Evolutionary conservation across 352 stramenopile species (phyloP), one percentile per base, ranked within the genome.

Genomic region (Pythium scleroteichum): DNA sequence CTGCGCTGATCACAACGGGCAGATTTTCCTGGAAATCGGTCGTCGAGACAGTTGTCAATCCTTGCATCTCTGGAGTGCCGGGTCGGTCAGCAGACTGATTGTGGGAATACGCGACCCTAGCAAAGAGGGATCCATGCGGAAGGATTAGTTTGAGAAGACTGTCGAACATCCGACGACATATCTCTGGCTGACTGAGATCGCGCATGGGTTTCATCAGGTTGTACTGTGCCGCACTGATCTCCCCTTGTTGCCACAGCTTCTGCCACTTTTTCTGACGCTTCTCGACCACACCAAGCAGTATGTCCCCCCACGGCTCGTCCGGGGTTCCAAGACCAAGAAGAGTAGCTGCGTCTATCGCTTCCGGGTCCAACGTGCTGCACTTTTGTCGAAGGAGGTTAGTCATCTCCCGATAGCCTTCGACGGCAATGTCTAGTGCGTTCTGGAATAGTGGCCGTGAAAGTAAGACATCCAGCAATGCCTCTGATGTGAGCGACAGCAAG

Each of bases 111-210:
- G 63, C 44, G n/a, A 59, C 52, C 26, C 47, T 46, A 17, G 61
- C 47, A 23, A 46, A 76, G 14, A 56, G 51, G 22, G 32, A 68
- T 23, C 74, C 78, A 7, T 72, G 68, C 7, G 76, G 68, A 4
- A 82, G 59, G 26, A 87, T 78, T 22, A 89, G 68, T 8, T 69
- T 75, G 27, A 89, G 47, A 38, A 89, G 49, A 10, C 67, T 74
- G 38, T 86, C 68, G 33, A 89, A 89, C n/a, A 77, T 62, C 3
- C 69, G 71, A 1, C 78, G 46, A n/a, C 79, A 89, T 0, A 66
- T 53, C 1, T 57, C 24, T 1, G 77, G 66, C 10, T 67, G 71
- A 1, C 29, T 57, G 19, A 79, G 54, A 7, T 63, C 48, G 17
- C 9, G 67, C 57, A 45, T 69, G 42, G 23, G 50, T 2, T 5